Conservation (phyloP, 768 basidiomycete species). For the Exidia glandulosa region DNA sequence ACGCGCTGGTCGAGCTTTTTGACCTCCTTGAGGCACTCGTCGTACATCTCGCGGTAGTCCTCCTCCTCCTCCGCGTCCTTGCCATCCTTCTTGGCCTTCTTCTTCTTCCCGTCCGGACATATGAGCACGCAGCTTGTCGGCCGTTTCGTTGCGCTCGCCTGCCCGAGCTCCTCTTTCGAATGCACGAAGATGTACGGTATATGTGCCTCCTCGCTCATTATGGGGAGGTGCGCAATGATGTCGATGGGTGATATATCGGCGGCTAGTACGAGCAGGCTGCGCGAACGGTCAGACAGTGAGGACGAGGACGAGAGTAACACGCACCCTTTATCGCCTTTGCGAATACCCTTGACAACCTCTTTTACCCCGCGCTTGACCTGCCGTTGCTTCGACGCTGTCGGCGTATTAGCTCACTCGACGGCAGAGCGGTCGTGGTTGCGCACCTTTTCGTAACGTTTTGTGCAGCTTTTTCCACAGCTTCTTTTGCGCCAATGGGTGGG, state of each 20-base stretch:
- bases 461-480: conserved; percentile 91
- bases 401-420: conserved; percentile 1
- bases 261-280: conserved; percentile 79
- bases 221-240: conserved; percentile 93
- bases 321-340: conserved; percentile 95
- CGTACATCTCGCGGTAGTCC: conserved; percentile 79
- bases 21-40: conserved; percentile 80
- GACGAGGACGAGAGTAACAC: conserved; percentile 15
- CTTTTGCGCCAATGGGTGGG: conserved; percentile 84
- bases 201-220: conserved; percentile 86
- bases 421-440: conserved; percentile 3
- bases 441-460: conserved; percentile 89
- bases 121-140: conserved; percentile 98
- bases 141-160: conserved; percentile 92
- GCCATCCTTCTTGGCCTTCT: conserved; percentile 44
- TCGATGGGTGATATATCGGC: conserved; percentile 98
- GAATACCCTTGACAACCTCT: conserved; percentile 94
- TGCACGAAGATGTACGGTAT: conserved; percentile 85
- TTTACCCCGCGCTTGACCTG: conserved; percentile 98
- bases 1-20: conserved; percentile 64
- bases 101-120: conserved; percentile 71
- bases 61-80: conserved; percentile 51
- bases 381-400: conserved; percentile 77
- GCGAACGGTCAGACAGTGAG: background rate
- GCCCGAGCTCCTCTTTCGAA: conserved; percentile 92